Evolutionary conservation across 805 yeast species (phyloP).

Genomic region (Priceomyces haplophilus): DNA sequence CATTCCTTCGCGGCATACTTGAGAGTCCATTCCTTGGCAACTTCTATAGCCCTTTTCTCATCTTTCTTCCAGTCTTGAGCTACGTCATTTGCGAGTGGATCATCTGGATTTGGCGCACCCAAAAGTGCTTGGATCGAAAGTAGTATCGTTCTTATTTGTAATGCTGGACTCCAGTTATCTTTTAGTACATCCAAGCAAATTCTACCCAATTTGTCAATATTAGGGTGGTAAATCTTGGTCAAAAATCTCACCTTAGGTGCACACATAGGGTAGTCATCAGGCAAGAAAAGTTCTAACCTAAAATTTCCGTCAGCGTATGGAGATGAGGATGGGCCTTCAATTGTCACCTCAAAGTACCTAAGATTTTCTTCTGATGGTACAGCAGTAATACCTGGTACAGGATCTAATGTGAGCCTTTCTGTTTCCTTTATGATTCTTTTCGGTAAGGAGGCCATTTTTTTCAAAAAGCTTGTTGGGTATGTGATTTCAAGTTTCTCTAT

Average conservation of each 20-base stretch:
- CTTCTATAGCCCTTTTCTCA: slow-evolving; percentile 73
- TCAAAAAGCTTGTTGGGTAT: not conserved
- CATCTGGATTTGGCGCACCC: slow-evolving; percentile 97
- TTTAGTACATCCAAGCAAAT: slow-evolving; percentile 94
- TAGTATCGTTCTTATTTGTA: slow-evolving; percentile 89
- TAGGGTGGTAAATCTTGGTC: slow-evolving; percentile 94
- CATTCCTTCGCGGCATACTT: slow-evolving; percentile 44
- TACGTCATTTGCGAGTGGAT: slow-evolving; percentile 96
- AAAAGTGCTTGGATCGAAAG: slow-evolving; percentile 89
- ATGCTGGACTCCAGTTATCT: slow-evolving; percentile 96
- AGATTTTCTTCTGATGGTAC: slow-evolving; percentile 91
- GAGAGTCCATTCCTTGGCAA: slow-evolving; percentile 75
- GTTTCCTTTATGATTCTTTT: slow-evolving; percentile 97
- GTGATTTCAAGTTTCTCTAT: not conserved
- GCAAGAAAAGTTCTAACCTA: slow-evolving; percentile 80
- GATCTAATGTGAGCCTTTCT: slow-evolving; percentile 85
- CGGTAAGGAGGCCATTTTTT: slow-evolving; percentile 60
- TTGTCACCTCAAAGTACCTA: slow-evolving; percentile 86
- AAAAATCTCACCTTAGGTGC: slow-evolving; percentile 94
- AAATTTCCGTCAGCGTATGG: slow-evolving; percentile 86
- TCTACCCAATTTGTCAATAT: slow-evolving; percentile 91
- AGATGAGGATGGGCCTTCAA: slow-evolving; percentile 86
- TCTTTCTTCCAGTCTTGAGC: slow-evolving; percentile 95
- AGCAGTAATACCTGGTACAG: slow-evolving; percentile 95
- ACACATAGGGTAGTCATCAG: slow-evolving; percentile 97